A percentile compares a stretch with the other conserved stretches of the same genome.
phyloP scores from a whole-genome alignment of 1,139 yeast species.

The Zygoascus meyerae region DNA sequence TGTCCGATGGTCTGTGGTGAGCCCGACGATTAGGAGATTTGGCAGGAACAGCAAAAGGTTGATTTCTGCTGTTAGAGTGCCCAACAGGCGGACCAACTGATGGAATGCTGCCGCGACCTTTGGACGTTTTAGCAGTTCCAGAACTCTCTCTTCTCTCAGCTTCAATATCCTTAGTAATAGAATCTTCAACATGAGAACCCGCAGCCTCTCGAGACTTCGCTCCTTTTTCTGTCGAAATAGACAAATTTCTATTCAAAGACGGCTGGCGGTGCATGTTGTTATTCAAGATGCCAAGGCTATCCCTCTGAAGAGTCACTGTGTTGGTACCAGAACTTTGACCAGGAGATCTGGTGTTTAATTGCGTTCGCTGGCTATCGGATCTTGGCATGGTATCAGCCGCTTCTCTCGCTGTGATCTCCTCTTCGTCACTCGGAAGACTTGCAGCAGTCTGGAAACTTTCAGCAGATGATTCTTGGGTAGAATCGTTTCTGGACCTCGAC shows the following conservation, averaged over 20 bases:
- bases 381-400: no score
- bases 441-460: constrained; percentile 21
- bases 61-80: background rate
- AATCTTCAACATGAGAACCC: background rate
- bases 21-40: background rate
- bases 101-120: constrained; percentile 3
- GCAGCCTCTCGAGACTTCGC: background rate
- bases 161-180: background rate
- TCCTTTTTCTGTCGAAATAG: background rate
- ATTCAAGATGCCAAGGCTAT: no score
- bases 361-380: no score
- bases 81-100: background rate
- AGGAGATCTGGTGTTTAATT: background rate
- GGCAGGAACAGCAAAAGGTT: background rate
- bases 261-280: no score
- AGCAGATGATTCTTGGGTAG: constrained; percentile 14
- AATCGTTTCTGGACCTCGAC: constrained; percentile 14
- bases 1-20: no score
- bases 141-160: constrained; percentile 1
- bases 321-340: constrained; percentile 3
- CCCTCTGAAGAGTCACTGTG: background rate
- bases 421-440: constrained; percentile 8
- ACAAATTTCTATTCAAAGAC: background rate
- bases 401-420: background rate
- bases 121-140: background rate